Evolutionary conservation across 371 early-diverging fungal species (phyloP).

Genomic region (Cokeromyces recurvatus): DNA sequence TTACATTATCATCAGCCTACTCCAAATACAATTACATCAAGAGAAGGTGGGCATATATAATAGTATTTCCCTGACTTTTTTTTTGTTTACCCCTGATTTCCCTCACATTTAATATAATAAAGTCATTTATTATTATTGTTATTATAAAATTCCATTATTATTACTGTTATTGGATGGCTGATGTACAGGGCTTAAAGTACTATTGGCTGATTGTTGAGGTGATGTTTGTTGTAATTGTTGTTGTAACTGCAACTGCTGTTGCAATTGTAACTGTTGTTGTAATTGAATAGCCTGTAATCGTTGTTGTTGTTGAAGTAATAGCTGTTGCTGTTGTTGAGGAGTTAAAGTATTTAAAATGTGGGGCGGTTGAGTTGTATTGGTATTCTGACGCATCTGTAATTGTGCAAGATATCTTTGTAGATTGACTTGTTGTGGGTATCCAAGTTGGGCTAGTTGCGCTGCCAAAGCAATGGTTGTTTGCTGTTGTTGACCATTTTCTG

Average conservation of each 20-base stretch:
- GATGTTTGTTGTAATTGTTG: conserved; percentile 1
- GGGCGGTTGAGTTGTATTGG: neutral
- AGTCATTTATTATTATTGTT: neutral
- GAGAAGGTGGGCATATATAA: conserved; percentile 8
- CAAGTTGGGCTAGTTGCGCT: conserved; percentile 37
- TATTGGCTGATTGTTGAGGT: too few relatives aligned
- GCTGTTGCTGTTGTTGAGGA: conserved; percentile 6
- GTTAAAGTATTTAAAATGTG: neutral
- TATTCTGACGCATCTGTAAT: conserved; percentile 28
- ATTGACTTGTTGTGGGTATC: conserved; percentile 38
- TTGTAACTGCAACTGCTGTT: conserved; percentile 15
- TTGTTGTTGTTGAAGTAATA: conserved; percentile 15
- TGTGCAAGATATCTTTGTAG: conserved; percentile 38
- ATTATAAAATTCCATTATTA: conserved; percentile 5
- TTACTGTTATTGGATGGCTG: conserved; percentile 1
- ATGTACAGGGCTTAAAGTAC: too few relatives aligned
- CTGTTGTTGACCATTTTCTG: conserved; percentile 12
- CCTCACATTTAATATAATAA: too few relatives aligned
- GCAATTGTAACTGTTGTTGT: conserved; percentile 14
- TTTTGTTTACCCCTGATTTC: neutral
- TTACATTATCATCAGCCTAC: conserved; percentile 11
- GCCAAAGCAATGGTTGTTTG: conserved; percentile 30
- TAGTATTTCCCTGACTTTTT: neutral
- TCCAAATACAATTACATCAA: conserved; percentile 13
- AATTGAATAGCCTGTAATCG: conserved; percentile 12